Evolutionary conservation across 2,329 filamentous ascomycete genomes (phyloP).

Genomic region (Pseudogymnoascus verrucosus): DNA sequence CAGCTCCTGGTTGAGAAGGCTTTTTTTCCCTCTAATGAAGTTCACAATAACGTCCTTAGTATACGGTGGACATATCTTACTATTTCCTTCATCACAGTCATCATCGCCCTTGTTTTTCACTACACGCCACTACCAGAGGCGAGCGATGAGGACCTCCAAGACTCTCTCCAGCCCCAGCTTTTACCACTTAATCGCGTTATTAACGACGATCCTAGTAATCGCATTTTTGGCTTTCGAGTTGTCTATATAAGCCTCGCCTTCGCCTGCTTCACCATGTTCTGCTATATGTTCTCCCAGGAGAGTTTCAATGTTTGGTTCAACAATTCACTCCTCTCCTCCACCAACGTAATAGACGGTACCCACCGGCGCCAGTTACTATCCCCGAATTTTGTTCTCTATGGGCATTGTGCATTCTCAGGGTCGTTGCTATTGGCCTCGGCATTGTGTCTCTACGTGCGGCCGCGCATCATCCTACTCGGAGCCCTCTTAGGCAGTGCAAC

Average conservation of each 20-base stretch:
- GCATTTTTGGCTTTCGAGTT: conserved; percentile 48
- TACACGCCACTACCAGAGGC: conserved; percentile 56
- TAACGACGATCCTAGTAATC: conserved; percentile 65
- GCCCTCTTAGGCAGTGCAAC: conserved; percentile 52
- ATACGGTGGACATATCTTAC: conserved; percentile 74
- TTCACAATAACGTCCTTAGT: conserved; percentile 49
- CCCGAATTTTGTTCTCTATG: conserved; percentile 37
- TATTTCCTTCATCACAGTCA: conserved; percentile 63
- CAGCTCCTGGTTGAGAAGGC: conserved; percentile 65
- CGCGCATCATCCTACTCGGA: conserved; percentile 55
- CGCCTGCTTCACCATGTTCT: conserved; percentile 69
- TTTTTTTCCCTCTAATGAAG: conserved; percentile 45
- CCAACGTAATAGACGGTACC: conserved; percentile 30
- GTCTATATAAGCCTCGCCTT: conserved; percentile 47
- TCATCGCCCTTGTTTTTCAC: conserved; percentile 57
- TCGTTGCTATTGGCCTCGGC: conserved; percentile 64
- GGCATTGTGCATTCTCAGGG: conserved; percentile 37
- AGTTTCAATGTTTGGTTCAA: conserved; percentile 54
- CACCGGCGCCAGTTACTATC: conserved; percentile 21
- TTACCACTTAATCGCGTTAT: conserved; percentile 57
- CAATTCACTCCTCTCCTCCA: conserved; percentile 38
- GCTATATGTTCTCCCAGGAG: conserved; percentile 70
- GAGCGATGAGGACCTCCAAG: conserved; percentile 32
- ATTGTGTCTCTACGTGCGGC: conserved; percentile 58
- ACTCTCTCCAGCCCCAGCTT: conserved; percentile 57